Evolutionary conservation across 2,329 filamentous ascomycete genomes (phyloP).

Genomic region (Phyllosticta citriasiana): DNA sequence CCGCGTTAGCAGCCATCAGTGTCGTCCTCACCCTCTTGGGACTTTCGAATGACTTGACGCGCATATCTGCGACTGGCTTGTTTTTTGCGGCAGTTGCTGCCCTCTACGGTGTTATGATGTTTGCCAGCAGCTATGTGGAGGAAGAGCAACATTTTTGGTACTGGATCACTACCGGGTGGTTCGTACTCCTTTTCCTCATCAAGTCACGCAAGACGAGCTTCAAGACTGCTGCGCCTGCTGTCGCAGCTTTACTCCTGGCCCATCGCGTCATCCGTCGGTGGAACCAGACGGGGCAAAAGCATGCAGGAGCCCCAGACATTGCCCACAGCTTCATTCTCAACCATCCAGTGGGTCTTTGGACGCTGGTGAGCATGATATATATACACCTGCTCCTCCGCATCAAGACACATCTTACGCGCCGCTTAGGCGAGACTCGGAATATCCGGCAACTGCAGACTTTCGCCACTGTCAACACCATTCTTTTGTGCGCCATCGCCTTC

Average conservation of each 20-base stretch:
- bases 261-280: constrained; percentile 65
- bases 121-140: constrained; percentile 94
- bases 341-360: constrained; percentile 63
- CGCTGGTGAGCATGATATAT: constrained; percentile 60
- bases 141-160: constrained; percentile 99
- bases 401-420: constrained; percentile 19
- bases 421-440: background rate
- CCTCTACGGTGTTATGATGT: constrained; percentile 81
- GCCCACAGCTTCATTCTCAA: constrained; percentile 59
- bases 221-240: constrained; percentile 1
- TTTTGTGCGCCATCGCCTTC: constrained; percentile 49
- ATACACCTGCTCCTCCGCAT: constrained; percentile 35
- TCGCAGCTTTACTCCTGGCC: constrained; percentile 44
- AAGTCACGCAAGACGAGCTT: constrained; percentile 12
- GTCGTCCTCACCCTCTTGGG: constrained; percentile 27
- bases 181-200: constrained; percentile 38
- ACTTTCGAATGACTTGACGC: constrained; percentile 34
- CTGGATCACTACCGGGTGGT: constrained; percentile 69
- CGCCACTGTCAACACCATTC: constrained; percentile 10
- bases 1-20: constrained; percentile 32
- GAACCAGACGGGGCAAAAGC: constrained; percentile 98
- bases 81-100: constrained; percentile 26
- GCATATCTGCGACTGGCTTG: constrained; percentile 32
- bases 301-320: constrained; percentile 81
- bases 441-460: constrained; percentile 3